These are phyloP conservation scores for Striga asiatica DNA, from an alignment of 257 asterid species.

Conservation along the genomic window DNA sequence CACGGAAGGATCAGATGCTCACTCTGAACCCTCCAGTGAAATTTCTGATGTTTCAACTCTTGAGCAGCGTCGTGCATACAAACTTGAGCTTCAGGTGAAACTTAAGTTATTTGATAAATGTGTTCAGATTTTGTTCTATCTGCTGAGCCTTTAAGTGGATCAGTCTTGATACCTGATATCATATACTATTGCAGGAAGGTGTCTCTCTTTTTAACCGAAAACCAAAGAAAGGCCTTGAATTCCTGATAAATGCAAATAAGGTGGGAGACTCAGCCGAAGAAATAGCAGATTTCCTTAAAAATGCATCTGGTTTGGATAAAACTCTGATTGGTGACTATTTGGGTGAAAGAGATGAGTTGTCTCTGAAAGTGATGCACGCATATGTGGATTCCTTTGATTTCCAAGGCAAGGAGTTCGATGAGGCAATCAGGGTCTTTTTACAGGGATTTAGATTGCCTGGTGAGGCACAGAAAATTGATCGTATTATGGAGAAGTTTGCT, in stretches of 20 bases:
- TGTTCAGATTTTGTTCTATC: constrained; percentile 10
- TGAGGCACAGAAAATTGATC: constrained; percentile 98
- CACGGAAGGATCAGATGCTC: constrained; percentile 68
- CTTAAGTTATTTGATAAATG: constrained; percentile 19
- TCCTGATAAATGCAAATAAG: constrained; percentile 86
- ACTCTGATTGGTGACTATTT: constrained; percentile 92
- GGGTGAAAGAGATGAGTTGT: constrained; percentile 96
- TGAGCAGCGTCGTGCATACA: constrained; percentile 98
- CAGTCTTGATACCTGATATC: constrained; percentile 18
- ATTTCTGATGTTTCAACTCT: constrained; percentile 79
- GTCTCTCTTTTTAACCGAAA: constrained; percentile 93
- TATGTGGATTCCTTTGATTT: constrained; percentile 96
- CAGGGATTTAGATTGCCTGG: constrained; percentile 97
- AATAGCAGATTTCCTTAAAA: constrained; percentile 77
- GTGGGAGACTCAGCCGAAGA: constrained; percentile 89
- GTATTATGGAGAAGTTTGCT: constrained; percentile 97
- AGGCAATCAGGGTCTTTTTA: constrained; percentile 84
- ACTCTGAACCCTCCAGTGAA: constrained; percentile 79
- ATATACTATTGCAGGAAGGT: constrained; percentile 86
- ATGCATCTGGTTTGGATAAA: constrained; percentile 77
- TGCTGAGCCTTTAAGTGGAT: constrained; percentile 11
- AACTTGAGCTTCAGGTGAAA: constrained; percentile 93
- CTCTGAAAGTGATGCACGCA: constrained; percentile 96
- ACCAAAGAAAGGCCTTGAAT: constrained; percentile 93
- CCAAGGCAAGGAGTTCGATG: constrained; percentile 87